These are phyloP conservation scores for Phytophthora ohioensis DNA, from an alignment of 352 stramenopile genomes.

Conservation along the genomic window DNA sequence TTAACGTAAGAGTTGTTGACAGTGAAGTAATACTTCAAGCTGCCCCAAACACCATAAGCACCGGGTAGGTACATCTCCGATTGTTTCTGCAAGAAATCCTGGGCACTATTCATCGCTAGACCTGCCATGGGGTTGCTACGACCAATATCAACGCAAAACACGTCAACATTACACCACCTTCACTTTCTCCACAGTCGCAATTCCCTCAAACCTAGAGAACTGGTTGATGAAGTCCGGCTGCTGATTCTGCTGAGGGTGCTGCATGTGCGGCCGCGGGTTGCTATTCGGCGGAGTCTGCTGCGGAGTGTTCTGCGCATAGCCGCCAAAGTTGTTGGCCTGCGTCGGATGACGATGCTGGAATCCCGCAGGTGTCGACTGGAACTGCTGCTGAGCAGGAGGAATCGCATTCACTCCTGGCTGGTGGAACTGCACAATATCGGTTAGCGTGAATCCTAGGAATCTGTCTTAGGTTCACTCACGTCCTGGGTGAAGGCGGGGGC, in stretches of 20 bases:
- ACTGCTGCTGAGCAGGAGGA: slow-evolving; percentile 48
- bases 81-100: slow-evolving; percentile 86
- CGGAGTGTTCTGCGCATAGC: slow-evolving; percentile 27
- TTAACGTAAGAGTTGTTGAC: slow-evolving; percentile 93
- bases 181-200: not conserved
- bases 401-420: slow-evolving; percentile 35
- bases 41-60: slow-evolving; percentile 82
- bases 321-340: slow-evolving; percentile 42
- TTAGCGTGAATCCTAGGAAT: not conserved
- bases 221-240: slow-evolving; percentile 82
- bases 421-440: slow-evolving; percentile 38
- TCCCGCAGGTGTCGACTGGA: slow-evolving; percentile 36
- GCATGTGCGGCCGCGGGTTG: slow-evolving; percentile 37
- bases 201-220: slow-evolving; percentile 55
- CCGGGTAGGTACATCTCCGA: slow-evolving; percentile 83
- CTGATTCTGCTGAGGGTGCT: slow-evolving; percentile 37
- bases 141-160: slow-evolving; percentile 10
- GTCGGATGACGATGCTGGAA: slow-evolving; percentile 45
- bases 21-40: slow-evolving; percentile 91
- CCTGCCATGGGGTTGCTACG: slow-evolving; percentile 87
- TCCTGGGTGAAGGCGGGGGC: slow-evolving; percentile 43
- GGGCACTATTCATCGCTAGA: slow-evolving; percentile 85
- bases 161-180: slow-evolving; percentile 6
- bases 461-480: slow-evolving; percentile 27
- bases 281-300: slow-evolving; percentile 36